Base-by-base conservation (phyloP, 2,329 filamentous ascomycete genomes). In the Fusarium xylarioides region DNA sequence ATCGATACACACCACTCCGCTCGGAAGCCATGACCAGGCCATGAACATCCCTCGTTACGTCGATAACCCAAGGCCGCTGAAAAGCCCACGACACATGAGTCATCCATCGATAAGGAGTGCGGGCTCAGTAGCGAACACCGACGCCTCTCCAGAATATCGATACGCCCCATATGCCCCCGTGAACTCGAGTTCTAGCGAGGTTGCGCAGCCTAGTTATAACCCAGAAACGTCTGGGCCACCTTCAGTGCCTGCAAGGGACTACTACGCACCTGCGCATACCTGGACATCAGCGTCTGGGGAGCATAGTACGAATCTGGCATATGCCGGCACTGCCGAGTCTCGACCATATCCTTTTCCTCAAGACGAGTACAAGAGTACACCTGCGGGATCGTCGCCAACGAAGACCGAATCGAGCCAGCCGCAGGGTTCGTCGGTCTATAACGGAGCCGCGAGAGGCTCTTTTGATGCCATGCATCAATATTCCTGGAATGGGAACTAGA, bases 21-120 rank as follows among this genome's bases (percentile, higher is more conserved):
- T 84, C n/a, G 78, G 81, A 42, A 77, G 77, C 54, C 78, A 83
- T 4, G 86, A 87, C 58, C 83, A 81, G 65, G 82, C 82, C 26
- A 82, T 89, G 62, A 88, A 82, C 74, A 85, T 90, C 50, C 88
- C 88, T 16, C 84, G 88, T 70, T 90, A 90, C 74, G 84, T 90
- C 53, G 88, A 90, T 76, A 88, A 86, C 71, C 83, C 86, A 11
- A 84, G 88, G 28, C 87, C 88, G 21, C 81, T 85, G 42, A 90
- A 90, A 80, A 89, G 87, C 73, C 87, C 88, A 2, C 85, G 89
- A 5, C 86, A 89, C 66, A 82, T 81, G 16, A 86, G 83, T 77
- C 86, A 90, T 70, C 86, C 86, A 56, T 89, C 88, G 3, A 82
- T 89, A 38, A 86, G 88, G 66, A 86, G 85, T 74, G 80, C 81